These are phyloP conservation scores for Massarina eburnea DNA, from an alignment of 2,329 filamentous ascomycete genomes.

Conservation along the genomic window DNA sequence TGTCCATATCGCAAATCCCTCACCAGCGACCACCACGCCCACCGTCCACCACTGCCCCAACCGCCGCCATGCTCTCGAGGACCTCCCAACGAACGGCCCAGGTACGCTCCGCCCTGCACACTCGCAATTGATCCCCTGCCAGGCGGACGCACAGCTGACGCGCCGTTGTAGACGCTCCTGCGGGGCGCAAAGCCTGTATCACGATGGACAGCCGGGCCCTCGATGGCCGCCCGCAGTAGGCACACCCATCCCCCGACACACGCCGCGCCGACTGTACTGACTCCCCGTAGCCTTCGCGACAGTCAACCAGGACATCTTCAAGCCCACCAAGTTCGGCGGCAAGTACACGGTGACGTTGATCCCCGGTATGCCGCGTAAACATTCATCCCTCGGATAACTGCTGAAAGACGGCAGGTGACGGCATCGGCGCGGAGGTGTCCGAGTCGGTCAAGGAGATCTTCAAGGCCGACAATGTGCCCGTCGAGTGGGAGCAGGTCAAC, in stretches of 20 bases:
- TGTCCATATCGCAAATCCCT: constrained; percentile 37
- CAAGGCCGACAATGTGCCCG: constrained; percentile 98
- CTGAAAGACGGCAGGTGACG: constrained; percentile 65
- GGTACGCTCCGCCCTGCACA: constrained; percentile 40
- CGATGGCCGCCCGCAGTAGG: constrained; percentile 59
- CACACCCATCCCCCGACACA: constrained; percentile 2
- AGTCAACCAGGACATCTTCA: constrained; percentile 93
- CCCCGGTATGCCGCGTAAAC: constrained; percentile 64
- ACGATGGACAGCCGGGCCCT: constrained; percentile 51
- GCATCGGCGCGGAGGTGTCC: constrained; percentile 96
- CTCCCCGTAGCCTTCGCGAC: constrained; percentile 53
- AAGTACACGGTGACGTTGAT: constrained; percentile 99
- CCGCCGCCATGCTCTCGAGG: constrained; percentile 47
- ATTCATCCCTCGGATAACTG: constrained; percentile 12
- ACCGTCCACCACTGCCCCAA: constrained; percentile 24
- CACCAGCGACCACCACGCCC: constrained; percentile 28
- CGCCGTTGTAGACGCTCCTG: constrained; percentile 56
- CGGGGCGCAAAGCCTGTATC: constrained; percentile 54
- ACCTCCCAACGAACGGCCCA: constrained; percentile 51
- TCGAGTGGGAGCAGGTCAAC: constrained; percentile 98
- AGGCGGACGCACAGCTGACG: constrained; percentile 22
- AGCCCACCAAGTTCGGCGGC: constrained; percentile 97
- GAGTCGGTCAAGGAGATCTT: constrained; percentile 99
- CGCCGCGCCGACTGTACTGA: constrained; percentile 15
- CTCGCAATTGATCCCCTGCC: constrained; percentile 26